Evolutionary conservation across 2,329 filamentous ascomycete genomes (phyloP).

Genomic region (Alternaria arbusti): DNA sequence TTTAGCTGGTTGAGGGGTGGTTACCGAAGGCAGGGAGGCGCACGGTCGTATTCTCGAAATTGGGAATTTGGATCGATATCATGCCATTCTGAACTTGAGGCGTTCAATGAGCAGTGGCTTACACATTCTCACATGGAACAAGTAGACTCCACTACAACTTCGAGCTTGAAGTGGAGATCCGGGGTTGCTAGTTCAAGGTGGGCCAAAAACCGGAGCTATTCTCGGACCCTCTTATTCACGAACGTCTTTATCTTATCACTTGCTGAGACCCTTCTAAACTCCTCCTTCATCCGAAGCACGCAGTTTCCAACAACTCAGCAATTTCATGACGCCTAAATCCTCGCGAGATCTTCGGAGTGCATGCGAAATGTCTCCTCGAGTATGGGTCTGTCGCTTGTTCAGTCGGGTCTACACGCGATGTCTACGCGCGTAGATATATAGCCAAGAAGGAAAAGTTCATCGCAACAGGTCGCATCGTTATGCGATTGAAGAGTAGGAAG

Average conservation of each 20-base stretch:
- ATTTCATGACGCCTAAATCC: background rate
- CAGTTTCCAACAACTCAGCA: background rate
- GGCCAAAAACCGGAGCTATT: background rate
- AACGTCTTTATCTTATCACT: background rate
- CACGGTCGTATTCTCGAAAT: background rate
- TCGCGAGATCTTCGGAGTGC: background rate
- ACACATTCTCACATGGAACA: background rate
- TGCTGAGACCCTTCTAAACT: background rate
- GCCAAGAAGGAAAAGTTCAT: background rate
- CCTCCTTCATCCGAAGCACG: background rate
- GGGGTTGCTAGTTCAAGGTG: background rate
- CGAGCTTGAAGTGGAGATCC: background rate
- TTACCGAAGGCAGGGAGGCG: background rate
- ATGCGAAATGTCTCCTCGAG: background rate
- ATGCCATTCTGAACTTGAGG: no score
- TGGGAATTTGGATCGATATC: background rate
- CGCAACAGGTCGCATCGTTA: background rate
- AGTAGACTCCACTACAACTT: background rate
- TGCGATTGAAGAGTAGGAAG: background rate
- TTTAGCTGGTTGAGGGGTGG: constrained; percentile 40
- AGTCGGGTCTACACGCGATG: background rate
- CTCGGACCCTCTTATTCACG: background rate
- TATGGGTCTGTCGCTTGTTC: background rate
- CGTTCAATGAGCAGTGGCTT: no score
- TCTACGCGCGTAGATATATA: background rate